phyloP scores from a whole-genome alignment of 495 filamentous ascomycete genomes.

The Paragyromitra xinjiangensis region DNA sequence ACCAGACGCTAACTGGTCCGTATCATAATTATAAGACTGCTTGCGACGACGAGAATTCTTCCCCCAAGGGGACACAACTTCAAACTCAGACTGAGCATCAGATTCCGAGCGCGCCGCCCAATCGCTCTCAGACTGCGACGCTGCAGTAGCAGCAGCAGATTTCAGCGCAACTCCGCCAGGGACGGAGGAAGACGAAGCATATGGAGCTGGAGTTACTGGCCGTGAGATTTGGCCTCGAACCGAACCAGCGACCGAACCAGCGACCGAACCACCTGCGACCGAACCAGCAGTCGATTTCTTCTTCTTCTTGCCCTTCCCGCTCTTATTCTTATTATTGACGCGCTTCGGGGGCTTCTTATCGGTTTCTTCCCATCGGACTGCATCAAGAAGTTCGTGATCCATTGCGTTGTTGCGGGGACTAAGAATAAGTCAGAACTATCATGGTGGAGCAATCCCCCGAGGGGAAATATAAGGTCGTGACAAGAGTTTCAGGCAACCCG shows the following conservation, averaged over 20 bases:
- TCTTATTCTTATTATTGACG: slow-evolving; percentile 5
- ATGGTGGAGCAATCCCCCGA: slow-evolving; percentile 2
- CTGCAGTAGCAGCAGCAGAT: background rate
- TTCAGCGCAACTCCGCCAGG: slow-evolving; percentile 3
- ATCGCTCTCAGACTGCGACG: background rate
- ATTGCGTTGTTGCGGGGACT: background rate
- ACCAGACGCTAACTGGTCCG: background rate
- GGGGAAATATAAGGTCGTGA: slow-evolving; percentile 18
- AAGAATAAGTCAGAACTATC: background rate
- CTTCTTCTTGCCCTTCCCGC: slow-evolving; percentile 20
- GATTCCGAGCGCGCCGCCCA: slow-evolving; percentile 8
- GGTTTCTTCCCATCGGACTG: slow-evolving; percentile 27
- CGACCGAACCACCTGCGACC: background rate
- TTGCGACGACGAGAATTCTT: background rate
- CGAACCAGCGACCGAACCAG: slow-evolving; percentile 23
- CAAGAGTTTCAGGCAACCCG: slow-evolving; percentile 36
- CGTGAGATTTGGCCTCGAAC: slow-evolving; percentile 27
- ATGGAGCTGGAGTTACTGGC: slow-evolving; percentile 22
- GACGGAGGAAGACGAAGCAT: background rate
- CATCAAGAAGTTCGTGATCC: slow-evolving; percentile 24
- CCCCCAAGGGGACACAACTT: slow-evolving; percentile 27
- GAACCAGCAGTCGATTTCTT: background rate
- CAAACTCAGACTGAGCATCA: slow-evolving; percentile 2
- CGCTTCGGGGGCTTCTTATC: slow-evolving; percentile 1
- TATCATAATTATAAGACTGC: background rate